A percentile compares a stretch with the other conserved stretches of the same genome.
phyloP scores from a whole-genome alignment of 768 basidiomycete species.

The Brasilioporus rufonigricans region DNA sequence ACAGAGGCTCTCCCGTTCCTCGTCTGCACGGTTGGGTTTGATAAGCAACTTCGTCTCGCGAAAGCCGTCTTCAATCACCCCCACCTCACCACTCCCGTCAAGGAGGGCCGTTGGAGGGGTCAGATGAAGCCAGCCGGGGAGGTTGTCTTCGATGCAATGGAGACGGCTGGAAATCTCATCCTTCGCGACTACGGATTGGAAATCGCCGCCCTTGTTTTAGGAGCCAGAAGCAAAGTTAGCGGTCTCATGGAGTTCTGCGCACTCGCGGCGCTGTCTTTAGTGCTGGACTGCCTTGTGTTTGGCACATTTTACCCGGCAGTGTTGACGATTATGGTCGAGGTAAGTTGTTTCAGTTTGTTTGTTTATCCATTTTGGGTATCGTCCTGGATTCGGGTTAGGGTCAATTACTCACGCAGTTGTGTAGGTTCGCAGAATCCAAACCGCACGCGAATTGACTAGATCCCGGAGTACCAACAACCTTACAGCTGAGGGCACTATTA shows the following conservation, averaged over 20 bases:
- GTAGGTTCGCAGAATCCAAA: conserved; percentile 71
- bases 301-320: conserved; percentile 89
- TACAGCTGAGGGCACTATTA: conserved; percentile 30
- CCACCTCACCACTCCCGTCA: conserved; percentile 44
- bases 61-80: conserved; percentile 87
- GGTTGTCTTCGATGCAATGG: conserved; percentile 82
- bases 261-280: conserved; percentile 84
- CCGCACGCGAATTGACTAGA: conserved; percentile 49
- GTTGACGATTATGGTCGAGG: conserved; percentile 95
- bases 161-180: conserved; percentile 75
- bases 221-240: conserved; percentile 82
- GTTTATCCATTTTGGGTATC: neutral
- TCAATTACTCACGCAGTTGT: conserved; percentile 3
- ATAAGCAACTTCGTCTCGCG: conserved; percentile 93
- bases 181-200: conserved; percentile 93
- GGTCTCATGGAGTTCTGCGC: conserved; percentile 94
- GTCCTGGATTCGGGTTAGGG: conserved; percentile 9
- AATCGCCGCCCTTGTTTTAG: conserved; percentile 83
- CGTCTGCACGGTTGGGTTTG: conserved; percentile 96
- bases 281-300: conserved; percentile 83
- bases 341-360: conserved; percentile 35
- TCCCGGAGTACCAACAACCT: conserved; percentile 34
- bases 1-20: conserved; percentile 97
- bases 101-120: conserved; percentile 38
- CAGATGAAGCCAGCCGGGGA: conserved; percentile 75